Base-by-base conservation (phyloP, 2,329 filamentous ascomycete species). In the Pseudocercospora musae region DNA sequence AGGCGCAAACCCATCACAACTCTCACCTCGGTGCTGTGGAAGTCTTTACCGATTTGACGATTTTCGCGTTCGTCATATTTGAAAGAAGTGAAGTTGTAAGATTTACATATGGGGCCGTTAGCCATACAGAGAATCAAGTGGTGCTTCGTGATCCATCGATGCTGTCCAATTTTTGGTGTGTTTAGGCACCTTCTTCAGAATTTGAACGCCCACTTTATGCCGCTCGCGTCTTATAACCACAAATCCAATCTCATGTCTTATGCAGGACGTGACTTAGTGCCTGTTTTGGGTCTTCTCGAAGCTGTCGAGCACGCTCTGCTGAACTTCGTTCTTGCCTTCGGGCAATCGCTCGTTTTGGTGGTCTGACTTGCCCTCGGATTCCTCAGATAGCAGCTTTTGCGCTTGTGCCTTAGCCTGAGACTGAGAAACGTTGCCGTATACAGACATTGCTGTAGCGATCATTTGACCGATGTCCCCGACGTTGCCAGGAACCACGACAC, bases 381-480 rank as follows among this genome's bases (percentile, higher is more conserved):
- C 65, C 62, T 63, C 46, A 6, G 62, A 54, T 25, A 69, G 59
- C 18, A 70, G 56, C 70, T 82, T 81, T 67, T 82, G 82, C 4
- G 87, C 85, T 76, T 90, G 83, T 10, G 82, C 81, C 74, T 85
- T 89, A 25, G 87, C 85, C 78, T 96, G 92, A 0, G 88, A 86
- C 72, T 94, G 86, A 70, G 87, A 92, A 49, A 99, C 91, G 76
- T 96, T 97, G 62, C 94, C 92, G 76, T 96, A 99, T 18, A 99
- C 93, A 59, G 92, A 90, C 82, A 99, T 88, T 1, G 93, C 95
- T 18, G 91, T 96, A 42, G 95, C 93, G 76, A 99, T 98, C 93
- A 99, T 96, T 69, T 91, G 87, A 59, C 92, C 89, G 70, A 99
- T 93, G 75, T 99, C 95, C 64, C 95, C 95, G 40, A 99, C 92